Evolutionary conservation across 1,284 basidiomycete species (phyloP), one percentile per base, ranked within the genome.

Genomic region (Chondrostereum purpureum): DNA sequence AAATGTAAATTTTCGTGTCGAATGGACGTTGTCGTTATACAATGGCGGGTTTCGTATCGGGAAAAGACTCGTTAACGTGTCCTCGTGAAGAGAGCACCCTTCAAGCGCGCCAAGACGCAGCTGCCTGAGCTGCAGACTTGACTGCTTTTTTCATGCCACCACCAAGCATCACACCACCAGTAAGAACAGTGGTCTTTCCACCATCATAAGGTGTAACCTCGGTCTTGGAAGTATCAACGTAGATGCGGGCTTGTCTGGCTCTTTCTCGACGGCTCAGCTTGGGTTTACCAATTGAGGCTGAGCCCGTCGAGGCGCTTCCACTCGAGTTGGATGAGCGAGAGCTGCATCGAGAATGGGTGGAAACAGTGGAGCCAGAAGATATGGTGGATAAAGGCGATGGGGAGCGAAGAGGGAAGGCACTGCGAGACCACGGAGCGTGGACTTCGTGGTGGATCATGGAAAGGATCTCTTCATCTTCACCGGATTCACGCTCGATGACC

Each of bases 131-230:
- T 35, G 54, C 49, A 34, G 57, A 53, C 33, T 49, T 50, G 36
- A 55, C 47, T 50, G 62, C 60, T 57, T 65, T 64, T 42, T 64
- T 43, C 42, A 56, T 67, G 53, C 52, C 65, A 41, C 66, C 74
- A 44, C 84, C 84, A 51, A 89, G 82, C 85, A 89, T 89, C 53
- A 88, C 86, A 53, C 86, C 85, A 45, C 85, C 85, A 5, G 86
- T 87, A 51, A 89, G 75, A 42, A 88, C 86, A 33, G 85, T 88
- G 46, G 85, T 89, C 72, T 88, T 88, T 53, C 86, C 85, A 49
- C 85, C 86, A 53, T 88, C 85, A 58, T 89, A 89, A 57, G 83
- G 83, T 40, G 85, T 88, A 49, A 88, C 82, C 44, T 83, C 81
- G 37, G 64, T 85, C 70, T 80, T 88, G 55, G 77, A 65, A 18